Evolutionary conservation across 352 stramenopile genomes (phyloP).

Genomic region (Phytophthora pini): DNA sequence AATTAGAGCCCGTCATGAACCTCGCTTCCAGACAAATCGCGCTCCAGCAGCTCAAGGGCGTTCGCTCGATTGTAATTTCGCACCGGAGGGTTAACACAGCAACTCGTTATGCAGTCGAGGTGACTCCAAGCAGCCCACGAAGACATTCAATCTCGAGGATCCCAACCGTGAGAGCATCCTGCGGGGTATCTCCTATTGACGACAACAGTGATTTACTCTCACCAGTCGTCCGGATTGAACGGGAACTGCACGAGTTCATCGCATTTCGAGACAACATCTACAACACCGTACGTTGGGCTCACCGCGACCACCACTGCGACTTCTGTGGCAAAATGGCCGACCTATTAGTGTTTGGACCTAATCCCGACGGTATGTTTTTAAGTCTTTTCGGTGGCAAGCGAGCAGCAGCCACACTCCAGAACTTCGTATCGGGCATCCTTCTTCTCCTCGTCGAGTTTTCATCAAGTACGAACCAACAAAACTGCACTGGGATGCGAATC

Average conservation of each 20-base stretch:
- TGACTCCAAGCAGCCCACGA: background rate
- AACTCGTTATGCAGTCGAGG: background rate
- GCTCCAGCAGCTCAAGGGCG: slow-evolving; percentile 1
- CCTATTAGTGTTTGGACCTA: background rate
- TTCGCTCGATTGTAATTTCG: background rate
- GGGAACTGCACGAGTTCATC: slow-evolving; percentile 83
- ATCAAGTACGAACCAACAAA: background rate
- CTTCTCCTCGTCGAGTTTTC: background rate
- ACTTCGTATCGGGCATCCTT: background rate
- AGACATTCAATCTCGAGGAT: background rate
- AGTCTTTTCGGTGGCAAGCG: background rate
- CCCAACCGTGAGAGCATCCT: background rate
- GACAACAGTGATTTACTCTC: background rate
- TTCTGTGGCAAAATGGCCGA: slow-evolving; percentile 6
- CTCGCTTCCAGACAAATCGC: background rate
- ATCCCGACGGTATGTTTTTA: background rate
- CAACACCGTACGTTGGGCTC: slow-evolving; percentile 5
- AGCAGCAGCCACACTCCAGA: background rate
- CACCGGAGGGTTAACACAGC: background rate
- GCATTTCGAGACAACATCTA: slow-evolving; percentile 87
- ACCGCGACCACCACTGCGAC: slow-evolving; percentile 3
- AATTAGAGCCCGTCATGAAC: background rate
- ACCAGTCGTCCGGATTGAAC: background rate
- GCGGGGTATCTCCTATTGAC: background rate
- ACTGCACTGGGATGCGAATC: background rate